Evolutionary conservation across 306 rosid species (phyloP).

Genomic region (Sesbania bispinosa): DNA sequence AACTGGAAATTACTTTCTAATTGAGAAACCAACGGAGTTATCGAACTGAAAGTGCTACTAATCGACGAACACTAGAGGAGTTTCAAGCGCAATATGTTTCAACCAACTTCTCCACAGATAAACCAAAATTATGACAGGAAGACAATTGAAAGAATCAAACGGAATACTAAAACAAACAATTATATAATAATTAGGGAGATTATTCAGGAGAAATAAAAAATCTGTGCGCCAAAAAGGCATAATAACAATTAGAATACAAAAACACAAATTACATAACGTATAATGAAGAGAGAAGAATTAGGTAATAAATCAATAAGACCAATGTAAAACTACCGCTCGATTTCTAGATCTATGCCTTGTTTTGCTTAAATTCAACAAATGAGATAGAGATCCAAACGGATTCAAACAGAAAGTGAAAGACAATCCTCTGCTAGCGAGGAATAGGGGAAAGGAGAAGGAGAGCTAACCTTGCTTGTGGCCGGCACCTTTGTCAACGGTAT

Average conservation of each 20-base stretch:
- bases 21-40: not conserved
- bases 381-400: conserved; percentile 18
- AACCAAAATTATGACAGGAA: not conserved
- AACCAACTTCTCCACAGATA: not conserved
- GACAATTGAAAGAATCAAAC: not conserved
- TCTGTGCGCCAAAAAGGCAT: not conserved
- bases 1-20: not conserved
- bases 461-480: conserved; percentile 93
- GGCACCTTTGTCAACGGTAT: conserved; percentile 81
- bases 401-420: not conserved
- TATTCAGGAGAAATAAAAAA: not conserved
- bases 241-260: not conserved
- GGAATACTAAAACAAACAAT: not conserved
- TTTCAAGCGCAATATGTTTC: not conserved
- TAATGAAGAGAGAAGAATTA: not conserved
- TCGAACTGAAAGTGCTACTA: not conserved
- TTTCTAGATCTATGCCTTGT: not conserved
- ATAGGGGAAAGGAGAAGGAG: not conserved
- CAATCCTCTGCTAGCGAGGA: not conserved
- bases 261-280: not conserved
- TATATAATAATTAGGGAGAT: not conserved
- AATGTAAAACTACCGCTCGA: not conserved
- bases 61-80: not conserved
- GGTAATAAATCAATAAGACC: not conserved
- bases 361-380: not conserved